Conservation (phyloP, 345 rosid genomes). For the Lumnitzera littorea region DNA sequence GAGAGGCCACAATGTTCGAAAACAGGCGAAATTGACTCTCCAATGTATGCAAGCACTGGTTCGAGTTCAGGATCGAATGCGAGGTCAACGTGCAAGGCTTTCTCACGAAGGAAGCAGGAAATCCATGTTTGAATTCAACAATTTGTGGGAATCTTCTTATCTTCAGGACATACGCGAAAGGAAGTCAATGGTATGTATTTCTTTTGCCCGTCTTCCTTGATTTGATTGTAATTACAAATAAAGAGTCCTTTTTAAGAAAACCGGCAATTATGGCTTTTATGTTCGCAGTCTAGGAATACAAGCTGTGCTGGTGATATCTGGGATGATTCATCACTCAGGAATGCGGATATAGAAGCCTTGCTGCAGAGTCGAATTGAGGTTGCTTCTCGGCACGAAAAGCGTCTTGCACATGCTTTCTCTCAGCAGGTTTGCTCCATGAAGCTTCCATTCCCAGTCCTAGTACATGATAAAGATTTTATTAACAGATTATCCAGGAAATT, state of each 20-base stretch:
- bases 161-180: slow-evolving; percentile 58
- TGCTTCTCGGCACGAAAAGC: slow-evolving; percentile 53
- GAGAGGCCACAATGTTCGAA: slow-evolving; percentile 81
- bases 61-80: slow-evolving; percentile 65
- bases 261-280: background rate
- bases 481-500: background rate
- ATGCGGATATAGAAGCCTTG: slow-evolving; percentile 38
- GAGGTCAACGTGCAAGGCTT: slow-evolving; percentile 44
- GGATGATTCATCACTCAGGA: slow-evolving; percentile 33
- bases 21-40: slow-evolving; percentile 66
- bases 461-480: background rate
- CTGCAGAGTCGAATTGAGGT: slow-evolving; percentile 41
- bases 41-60: slow-evolving; percentile 77
- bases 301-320: slow-evolving; percentile 51
- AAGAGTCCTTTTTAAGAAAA: background rate
- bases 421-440: slow-evolving; percentile 40
- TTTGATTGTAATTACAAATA: no score
- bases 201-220: no score
- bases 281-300: slow-evolving; percentile 60
- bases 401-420: slow-evolving; percentile 61
- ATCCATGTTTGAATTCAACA: slow-evolving; percentile 42
- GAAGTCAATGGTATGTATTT: slow-evolving; percentile 33
- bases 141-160: slow-evolving; percentile 47
- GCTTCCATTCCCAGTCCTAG: no score
- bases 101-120: slow-evolving; percentile 38